Percentiles rank a stretch among this genome's conserved stretches.
Conservation (phyloP, 495 filamentous ascomycete genomes). For the Melanomma pulvis-pyrius region DNA sequence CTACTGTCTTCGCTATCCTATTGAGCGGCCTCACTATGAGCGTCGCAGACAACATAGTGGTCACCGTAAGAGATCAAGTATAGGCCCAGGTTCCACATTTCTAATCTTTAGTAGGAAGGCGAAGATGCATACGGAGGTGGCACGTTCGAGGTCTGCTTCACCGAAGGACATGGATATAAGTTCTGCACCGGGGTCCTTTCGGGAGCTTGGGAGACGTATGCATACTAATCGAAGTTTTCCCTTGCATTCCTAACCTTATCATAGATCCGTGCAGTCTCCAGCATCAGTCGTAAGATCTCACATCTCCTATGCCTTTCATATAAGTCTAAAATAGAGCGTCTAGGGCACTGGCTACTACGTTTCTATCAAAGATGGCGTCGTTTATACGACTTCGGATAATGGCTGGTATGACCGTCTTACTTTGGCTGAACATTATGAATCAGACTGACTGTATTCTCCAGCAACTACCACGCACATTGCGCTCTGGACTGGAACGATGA, state of each 20-base stretch:
- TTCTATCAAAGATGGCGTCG: not conserved
- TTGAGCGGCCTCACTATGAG: not conserved
- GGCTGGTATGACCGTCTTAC: not conserved
- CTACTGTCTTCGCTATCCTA: not conserved
- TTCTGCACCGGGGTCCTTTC: not conserved
- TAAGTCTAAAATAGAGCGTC: not conserved
- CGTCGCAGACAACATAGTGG: not conserved
- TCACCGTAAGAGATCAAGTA: not conserved
- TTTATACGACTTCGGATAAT: not conserved
- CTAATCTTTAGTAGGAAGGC: not conserved
- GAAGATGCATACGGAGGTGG: not conserved
- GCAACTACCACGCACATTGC: not conserved
- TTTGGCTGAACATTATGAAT: not conserved
- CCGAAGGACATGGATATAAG: not conserved
- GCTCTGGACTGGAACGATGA: not conserved
- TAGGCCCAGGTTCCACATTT: not conserved
- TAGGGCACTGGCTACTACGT: not conserved
- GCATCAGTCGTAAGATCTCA: not conserved
- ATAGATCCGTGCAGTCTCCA: not conserved
- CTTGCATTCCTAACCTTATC: not conserved
- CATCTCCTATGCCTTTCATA: not conserved
- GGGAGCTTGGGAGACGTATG: not conserved
- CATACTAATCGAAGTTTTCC: not conserved
- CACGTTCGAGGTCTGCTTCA: not conserved
- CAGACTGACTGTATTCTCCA: too few species aligned